Conservation (phyloP, 179 eudicot species). For the Actinidia chinensis region DNA sequence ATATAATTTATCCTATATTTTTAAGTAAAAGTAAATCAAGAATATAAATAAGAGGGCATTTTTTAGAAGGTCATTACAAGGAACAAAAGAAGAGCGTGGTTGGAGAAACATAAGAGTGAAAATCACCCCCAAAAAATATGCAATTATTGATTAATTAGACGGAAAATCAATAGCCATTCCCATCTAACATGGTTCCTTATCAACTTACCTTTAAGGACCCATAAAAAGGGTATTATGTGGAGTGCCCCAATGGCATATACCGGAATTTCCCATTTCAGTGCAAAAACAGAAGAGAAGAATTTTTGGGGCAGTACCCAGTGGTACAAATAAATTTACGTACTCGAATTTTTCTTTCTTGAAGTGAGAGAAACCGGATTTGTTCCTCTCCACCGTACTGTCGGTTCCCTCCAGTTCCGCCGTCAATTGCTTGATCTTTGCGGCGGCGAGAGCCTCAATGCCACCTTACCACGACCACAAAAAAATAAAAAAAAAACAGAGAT, state of each 20-base stretch:
- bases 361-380: conserved; percentile 49
- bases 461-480: conserved; percentile 37
- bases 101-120: no score
- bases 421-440: conserved; percentile 50
- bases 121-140: no score
- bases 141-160: no score
- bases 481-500: neutral
- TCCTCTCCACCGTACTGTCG: conserved; percentile 39
- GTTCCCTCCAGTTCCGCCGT: conserved; percentile 50
- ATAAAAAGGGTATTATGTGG: no score
- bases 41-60: no score
- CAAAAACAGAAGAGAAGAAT: neutral
- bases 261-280: neutral
- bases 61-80: no score
- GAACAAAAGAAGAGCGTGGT: no score
- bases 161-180: no score
- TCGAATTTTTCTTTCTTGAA: conserved; percentile 56
- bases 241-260: neutral
- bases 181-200: no score
- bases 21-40: no score
- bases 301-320: neutral
- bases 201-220: no score
- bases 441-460: conserved; percentile 39
- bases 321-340: conserved; percentile 32
- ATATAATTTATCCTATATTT: no score